A percentile compares a stretch with the other conserved stretches of the same genome.
Evolutionary conservation across 2,329 filamentous ascomycete genomes (phyloP).

Genomic region (Pseudocercospora crystallina): DNA sequence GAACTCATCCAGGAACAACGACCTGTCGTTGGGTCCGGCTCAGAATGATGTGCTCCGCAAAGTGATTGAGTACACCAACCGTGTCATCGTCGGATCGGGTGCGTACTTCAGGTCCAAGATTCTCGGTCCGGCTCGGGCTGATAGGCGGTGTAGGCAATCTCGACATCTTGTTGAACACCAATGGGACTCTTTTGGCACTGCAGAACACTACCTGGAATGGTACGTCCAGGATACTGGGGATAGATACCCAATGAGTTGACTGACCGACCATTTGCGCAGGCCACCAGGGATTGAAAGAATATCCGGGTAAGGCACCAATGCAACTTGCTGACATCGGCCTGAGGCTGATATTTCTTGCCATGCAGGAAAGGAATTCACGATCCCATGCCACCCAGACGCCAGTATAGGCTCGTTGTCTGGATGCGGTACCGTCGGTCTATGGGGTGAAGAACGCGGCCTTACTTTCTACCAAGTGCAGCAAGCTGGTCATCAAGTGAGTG

Average conservation of each 20-base stretch:
- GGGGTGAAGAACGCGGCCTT: slow-evolving; percentile 29
- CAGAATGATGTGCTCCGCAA: slow-evolving; percentile 4
- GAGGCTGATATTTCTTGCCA: no score
- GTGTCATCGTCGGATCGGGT: slow-evolving; percentile 30
- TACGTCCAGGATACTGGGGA: background rate
- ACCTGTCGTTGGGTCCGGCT: slow-evolving; percentile 17
- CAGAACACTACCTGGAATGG: slow-evolving; percentile 37
- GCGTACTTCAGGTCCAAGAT: background rate
- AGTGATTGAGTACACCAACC: slow-evolving; percentile 34
- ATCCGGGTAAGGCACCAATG: slow-evolving; percentile 6
- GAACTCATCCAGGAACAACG: background rate
- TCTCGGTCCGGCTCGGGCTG: background rate
- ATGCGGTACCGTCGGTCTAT: slow-evolving; percentile 12
- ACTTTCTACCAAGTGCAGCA: slow-evolving; percentile 30
- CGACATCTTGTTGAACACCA: slow-evolving; percentile 29
- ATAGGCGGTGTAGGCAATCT: slow-evolving; percentile 19
- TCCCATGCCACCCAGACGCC: slow-evolving; percentile 20
- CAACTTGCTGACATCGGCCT: no score
- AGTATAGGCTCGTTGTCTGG: slow-evolving; percentile 1
- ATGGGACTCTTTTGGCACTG: slow-evolving; percentile 31
- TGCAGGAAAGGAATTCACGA: slow-evolving; percentile 21
- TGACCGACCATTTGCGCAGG: no score
- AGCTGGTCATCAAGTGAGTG: slow-evolving; percentile 25
- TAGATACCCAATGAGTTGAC: no score
- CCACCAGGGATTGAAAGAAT: slow-evolving; percentile 28